phyloP scores from a whole-genome alignment of 208 protist genomes.

The Crithidia sp. region DNA sequence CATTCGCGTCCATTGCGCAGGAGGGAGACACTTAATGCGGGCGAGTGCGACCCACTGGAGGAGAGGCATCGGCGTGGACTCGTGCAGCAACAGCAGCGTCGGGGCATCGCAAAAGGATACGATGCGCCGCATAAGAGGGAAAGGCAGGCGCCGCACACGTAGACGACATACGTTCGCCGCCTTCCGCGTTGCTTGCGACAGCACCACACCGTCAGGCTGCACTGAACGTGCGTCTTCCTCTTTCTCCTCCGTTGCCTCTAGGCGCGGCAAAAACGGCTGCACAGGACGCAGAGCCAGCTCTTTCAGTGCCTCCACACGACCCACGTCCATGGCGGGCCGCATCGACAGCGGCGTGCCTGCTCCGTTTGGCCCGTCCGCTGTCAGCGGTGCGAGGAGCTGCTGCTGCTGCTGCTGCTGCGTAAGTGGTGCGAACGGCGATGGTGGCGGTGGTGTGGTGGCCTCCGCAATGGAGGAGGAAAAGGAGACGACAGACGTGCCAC shows the following conservation, averaged over 20 bases:
- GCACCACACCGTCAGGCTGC: no score
- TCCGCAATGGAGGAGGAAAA: background rate
- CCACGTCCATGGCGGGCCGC: background rate
- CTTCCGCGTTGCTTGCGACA: no score
- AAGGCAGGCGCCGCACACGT: conserved; percentile 20
- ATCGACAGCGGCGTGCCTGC: background rate
- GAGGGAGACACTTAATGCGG: conserved; percentile 26
- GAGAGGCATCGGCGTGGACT: conserved; percentile 41
- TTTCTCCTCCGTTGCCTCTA: conserved; percentile 3
- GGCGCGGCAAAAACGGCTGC: background rate
- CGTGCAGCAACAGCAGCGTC: conserved; percentile 34
- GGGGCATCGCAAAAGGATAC: conserved; percentile 43
- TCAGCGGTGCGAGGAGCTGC: background rate
- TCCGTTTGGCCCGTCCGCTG: background rate
- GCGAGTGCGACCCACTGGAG: conserved; percentile 36
- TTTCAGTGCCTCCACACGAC: background rate
- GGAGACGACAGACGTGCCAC: background rate
- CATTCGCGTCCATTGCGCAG: conserved; percentile 15
- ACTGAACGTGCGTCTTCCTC: background rate
- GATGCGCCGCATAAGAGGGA: conserved; percentile 38
- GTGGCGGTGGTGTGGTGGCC: background rate
- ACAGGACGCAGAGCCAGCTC: conserved; percentile 5
- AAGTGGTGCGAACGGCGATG: background rate
- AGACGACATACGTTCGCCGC: background rate
- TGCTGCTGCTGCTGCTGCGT: background rate